Evolutionary conservation across 345 rosid species (phyloP), one percentile per base, ranked within the genome.

Genomic region (Aquilaria sinensis): DNA sequence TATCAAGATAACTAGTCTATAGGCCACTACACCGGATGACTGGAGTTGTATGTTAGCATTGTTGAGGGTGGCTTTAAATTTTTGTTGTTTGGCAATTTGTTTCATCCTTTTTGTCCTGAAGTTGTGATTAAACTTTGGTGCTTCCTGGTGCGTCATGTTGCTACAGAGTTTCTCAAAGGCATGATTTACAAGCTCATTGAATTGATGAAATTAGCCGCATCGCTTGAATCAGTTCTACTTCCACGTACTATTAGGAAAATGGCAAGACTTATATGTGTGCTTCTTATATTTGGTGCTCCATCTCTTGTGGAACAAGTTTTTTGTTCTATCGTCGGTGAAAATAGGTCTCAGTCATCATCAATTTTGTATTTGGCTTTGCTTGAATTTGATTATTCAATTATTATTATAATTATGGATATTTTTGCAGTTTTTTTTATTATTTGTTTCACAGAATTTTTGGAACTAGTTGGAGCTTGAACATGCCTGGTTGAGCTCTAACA

Each of bases 81-180:
- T 73, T 83, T 88, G 77, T 68, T 94, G 71, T 74, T 88, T 41
- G 83, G 83, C 54, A 94, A 88, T 80, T 75, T 94, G 63, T 81
- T 85, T 72, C 96, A 94, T 74, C 95, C 74, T 70, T 81, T 88
- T 66, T 90, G 99, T 69, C 74, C 81, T 81, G 92, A 94, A 77
- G 79, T 85, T 60, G 74, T 86, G 33, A 62, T 75, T 81, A 97
- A 94, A 65, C 87, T 94, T 50, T 86, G 88, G 92, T 80, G 96
- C 83, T 94, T 93, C 70, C 64, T 85, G 76, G 66, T 80, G 66
- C 80, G 89, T 46, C 73, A 86, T 73, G 86, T 88, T 77, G 83
- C 80, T 62, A 69, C 53, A 29, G 79, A 79, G 66, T 67, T 74
- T 65, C 80, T 73, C 62, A 73, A 72, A 50, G 70, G 31, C 61